A percentile compares a stretch with the other conserved stretches of the same genome.
Conservation (phyloP, 441 rosid genomes). For the Dalechampia spathulata region DNA sequence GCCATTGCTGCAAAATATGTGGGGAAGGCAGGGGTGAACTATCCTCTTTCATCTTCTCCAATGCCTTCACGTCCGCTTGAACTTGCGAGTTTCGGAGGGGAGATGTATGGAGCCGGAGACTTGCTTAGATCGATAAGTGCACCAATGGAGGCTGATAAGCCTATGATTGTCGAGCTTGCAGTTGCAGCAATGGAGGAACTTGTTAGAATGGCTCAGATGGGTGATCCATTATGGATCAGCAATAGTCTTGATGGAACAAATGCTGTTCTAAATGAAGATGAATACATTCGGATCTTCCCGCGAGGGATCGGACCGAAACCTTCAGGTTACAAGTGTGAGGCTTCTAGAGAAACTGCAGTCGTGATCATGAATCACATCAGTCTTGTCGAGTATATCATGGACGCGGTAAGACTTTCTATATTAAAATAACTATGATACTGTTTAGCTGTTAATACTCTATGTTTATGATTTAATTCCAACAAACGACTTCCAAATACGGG, state of each 20-base stretch:
- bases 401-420: no score
- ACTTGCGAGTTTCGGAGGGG: constrained; percentile 56
- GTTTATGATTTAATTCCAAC: not conserved
- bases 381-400: constrained; percentile 80
- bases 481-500: no score
- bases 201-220: constrained; percentile 56
- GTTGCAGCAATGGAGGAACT: constrained; percentile 90
- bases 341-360: constrained; percentile 55
- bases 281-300: constrained; percentile 47
- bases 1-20: constrained; percentile 89
- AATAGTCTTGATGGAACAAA: constrained; percentile 43
- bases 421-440: no score
- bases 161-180: constrained; percentile 67
- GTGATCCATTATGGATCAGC: constrained; percentile 71
- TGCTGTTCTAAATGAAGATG: constrained; percentile 47
- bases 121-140: constrained; percentile 53
- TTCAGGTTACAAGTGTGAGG: constrained; percentile 61
- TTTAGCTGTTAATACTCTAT: not conserved
- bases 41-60: constrained; percentile 58
- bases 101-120: constrained; percentile 57
- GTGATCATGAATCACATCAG: constrained; percentile 59
- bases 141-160: constrained; percentile 61
- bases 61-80: constrained; percentile 58
- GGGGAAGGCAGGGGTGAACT: constrained; percentile 75
- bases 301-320: constrained; percentile 57